Conservation (phyloP, 306 rosid genomes). For the Canavalia ensiformis region DNA sequence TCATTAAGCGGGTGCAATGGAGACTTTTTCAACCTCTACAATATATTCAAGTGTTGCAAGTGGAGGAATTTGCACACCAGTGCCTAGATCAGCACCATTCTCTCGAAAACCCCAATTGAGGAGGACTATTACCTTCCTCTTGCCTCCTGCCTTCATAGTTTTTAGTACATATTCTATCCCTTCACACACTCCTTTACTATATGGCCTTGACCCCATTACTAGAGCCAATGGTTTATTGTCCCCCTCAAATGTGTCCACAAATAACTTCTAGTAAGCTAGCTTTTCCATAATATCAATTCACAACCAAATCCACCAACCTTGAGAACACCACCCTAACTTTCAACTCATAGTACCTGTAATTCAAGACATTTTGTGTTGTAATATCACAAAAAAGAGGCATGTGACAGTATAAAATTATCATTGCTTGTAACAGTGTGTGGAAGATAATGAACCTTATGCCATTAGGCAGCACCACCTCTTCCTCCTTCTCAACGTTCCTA, state of each 20-base stretch:
- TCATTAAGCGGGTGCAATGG: conserved; percentile 87
- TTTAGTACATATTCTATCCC: conserved; percentile 77
- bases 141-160: conserved; percentile 90
- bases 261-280: conserved; percentile 71
- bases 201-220: conserved; percentile 93
- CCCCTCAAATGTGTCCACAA: conserved; percentile 80
- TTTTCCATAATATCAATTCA: conserved; percentile 76
- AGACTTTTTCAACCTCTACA: conserved; percentile 86
- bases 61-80: conserved; percentile 80
- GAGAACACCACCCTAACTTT: conserved; percentile 91
- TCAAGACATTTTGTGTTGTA: conserved; percentile 2
- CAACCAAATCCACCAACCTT: too few relatives aligned
- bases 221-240: conserved; percentile 84
- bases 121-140: conserved; percentile 76
- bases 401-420: not conserved
- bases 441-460: conserved; percentile 77
- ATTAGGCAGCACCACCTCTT: conserved; percentile 81
- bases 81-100: conserved; percentile 83
- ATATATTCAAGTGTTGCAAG: conserved; percentile 80
- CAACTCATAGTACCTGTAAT: conserved; percentile 64
- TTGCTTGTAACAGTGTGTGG: not conserved
- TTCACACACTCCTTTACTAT: conserved; percentile 90
- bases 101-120: conserved; percentile 80
- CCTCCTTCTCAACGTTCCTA: conserved; percentile 68
- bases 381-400: conserved; percentile 8